Percentiles rank a stretch among this genome's conserved stretches.
These are phyloP conservation scores for Aspergillus panamensis DNA, from an alignment of 495 filamentous ascomycete genomes.

Conservation along the genomic window DNA sequence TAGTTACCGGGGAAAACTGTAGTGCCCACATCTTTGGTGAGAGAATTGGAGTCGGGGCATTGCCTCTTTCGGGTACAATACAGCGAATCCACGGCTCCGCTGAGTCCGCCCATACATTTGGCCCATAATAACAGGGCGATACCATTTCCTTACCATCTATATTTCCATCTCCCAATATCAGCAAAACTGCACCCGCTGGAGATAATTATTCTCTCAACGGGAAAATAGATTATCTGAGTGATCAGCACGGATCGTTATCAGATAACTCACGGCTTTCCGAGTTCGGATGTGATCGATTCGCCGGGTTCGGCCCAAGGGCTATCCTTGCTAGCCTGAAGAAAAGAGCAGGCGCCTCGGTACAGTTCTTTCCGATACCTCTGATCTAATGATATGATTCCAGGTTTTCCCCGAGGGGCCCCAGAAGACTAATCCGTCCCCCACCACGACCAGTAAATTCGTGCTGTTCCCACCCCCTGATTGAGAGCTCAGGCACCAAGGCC, in stretches of 20 bases:
- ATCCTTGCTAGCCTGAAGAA: background rate
- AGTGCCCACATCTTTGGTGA: too few relatives aligned
- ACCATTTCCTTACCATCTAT: background rate
- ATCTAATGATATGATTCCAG: background rate
- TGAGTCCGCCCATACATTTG: background rate
- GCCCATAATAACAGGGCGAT: background rate
- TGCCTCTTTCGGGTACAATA: background rate
- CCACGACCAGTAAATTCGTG: background rate
- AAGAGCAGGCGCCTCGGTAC: conserved; percentile 3
- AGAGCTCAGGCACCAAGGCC: conserved; percentile 17
- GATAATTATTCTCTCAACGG: too few relatives aligned
- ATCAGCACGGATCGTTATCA: background rate
- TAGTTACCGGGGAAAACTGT: background rate
- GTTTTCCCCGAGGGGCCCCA: background rate
- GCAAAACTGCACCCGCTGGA: too few relatives aligned
- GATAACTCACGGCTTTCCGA: background rate
- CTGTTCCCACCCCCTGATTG: background rate
- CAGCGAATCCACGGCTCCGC: background rate
- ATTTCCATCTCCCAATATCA: too few relatives aligned
- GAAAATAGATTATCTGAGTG: background rate
- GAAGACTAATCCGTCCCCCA: background rate
- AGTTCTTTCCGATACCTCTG: background rate
- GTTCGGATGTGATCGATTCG: background rate
- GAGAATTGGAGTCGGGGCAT: too few relatives aligned
- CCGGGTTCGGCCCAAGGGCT: background rate